Evolutionary conservation across 495 filamentous ascomycete genomes (phyloP), one percentile per base, ranked within the genome.

Genomic region (Penicillium pulvis): DNA sequence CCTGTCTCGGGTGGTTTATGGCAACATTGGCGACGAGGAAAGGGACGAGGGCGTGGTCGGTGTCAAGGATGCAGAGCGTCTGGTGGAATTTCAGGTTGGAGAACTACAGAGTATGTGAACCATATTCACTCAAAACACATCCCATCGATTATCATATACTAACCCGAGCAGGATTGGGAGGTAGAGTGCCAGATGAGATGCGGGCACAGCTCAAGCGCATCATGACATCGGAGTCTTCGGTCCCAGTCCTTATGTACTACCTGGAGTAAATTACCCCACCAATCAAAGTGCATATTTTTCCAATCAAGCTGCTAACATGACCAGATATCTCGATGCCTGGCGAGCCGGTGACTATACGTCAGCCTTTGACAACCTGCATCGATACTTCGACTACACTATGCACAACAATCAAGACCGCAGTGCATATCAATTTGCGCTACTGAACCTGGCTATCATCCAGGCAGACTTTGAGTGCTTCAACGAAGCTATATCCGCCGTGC

Each of bases 331-430:
- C 36, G 91, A 98, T 68, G 84, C 91, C 6, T 97, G 92, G 94
- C 83, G 85, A 59, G 84, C 92, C 11, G 95, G 95, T 0, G 93
- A 98, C 71, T 96, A 93, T 66, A 84, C 91, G 12, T 88, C 87
- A 0, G 88, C 93, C 0, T 93, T 97, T 69, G 93, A 98, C 58
- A 87, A 88, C 60, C 82, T 98, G 28, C 93, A 98, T 70, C 87
- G 92, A 41, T 98, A 96, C 71, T 98, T 97, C 67, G 94, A 98
- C 71, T 97, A 96, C 73, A 94, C 91, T 6, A 92, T 97, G 90
- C 90, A 95, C 59, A 90, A 85, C 61, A 70, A 61, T 43, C 76
- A 86, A 26, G 90, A 95, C 67, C 85, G 89, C 20, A 83, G 83
- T n/a, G 92, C 92, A 61, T 98, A 98, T 69, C 94, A 97, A 64